These are phyloP conservation scores for Fusarium dlaminii DNA, from an alignment of 2,329 filamentous ascomycete genomes.

Conservation along the genomic window DNA sequence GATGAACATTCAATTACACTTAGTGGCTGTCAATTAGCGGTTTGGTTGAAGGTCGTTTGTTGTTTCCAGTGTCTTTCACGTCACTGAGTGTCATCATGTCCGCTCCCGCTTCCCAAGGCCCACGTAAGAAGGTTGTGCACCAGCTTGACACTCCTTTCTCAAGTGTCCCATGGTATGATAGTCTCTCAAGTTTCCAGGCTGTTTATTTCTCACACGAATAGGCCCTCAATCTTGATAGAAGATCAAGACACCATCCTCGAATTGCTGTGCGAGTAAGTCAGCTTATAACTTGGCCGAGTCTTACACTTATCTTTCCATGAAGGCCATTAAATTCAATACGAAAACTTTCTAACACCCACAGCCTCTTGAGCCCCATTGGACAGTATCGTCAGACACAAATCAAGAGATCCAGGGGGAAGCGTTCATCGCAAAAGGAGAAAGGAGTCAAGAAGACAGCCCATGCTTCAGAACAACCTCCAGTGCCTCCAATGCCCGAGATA, in stretches of 20 bases:
- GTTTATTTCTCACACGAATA: conserved; percentile 45
- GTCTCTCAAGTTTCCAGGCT: not conserved
- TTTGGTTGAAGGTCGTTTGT: too few species aligned
- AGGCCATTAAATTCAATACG: not conserved
- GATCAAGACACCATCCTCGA: conserved; percentile 73
- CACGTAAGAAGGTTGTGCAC: conserved; percentile 67
- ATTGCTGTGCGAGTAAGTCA: conserved; percentile 69
- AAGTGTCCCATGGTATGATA: conserved; percentile 64
- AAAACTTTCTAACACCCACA: conserved; percentile 45
- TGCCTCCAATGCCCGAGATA: conserved; percentile 59
- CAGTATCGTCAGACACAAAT: conserved; percentile 65
- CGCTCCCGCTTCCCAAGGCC: conserved; percentile 29
- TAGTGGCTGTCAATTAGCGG: not conserved
- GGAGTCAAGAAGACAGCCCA: conserved; percentile 43
- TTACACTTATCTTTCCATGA: not conserved
- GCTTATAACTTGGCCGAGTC: not conserved
- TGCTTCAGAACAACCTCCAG: conserved; percentile 43
- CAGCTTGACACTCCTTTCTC: conserved; percentile 74
- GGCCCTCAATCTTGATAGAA: conserved; percentile 67
- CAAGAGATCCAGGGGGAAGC: conserved; percentile 69
- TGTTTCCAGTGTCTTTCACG: not conserved
- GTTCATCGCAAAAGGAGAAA: conserved; percentile 61
- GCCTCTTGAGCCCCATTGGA: conserved; percentile 71
- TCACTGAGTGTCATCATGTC: conserved; percentile 36
- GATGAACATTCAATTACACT: not conserved